Evolutionary conservation across 208 protist species (phyloP), one percentile per base, ranked within the genome.

Genomic region (Trichomonas tenax): DNA sequence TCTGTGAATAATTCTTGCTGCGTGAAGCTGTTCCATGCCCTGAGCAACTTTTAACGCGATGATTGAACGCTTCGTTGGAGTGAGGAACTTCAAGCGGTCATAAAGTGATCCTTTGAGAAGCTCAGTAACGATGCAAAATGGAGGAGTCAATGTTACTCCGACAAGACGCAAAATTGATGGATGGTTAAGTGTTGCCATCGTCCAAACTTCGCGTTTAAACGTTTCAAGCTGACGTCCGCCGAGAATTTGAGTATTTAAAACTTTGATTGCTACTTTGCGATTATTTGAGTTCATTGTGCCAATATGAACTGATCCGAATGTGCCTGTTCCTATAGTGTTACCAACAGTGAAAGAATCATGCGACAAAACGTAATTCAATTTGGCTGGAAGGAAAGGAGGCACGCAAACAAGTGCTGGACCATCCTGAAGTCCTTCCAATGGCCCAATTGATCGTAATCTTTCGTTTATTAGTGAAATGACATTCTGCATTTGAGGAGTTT

Each of bases 11-110:
- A 98, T 96, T 36, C 97, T 63, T 40, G 96, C 88, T 0, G 90
- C 89, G n/a, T 98, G 97, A 6, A 98, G 44, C 90, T 97, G 97
- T 6, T 96, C 96, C 97, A 98, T 97, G 14, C 82, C 97, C 41
- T 95, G 41, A 14, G 97, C 86, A 34, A 97, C 86, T 84, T 96
- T 97, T 38, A 96, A 45, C 4, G 97, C 97, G 21, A 97, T 96
- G 46, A 93, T 41, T 36, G 86, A 93, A 8, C 86, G 23, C 31
- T 51, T 48, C 8, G 86, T 93, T 38, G 86, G 86, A 0, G 86
- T 26, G 9, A 93, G 44, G 44, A 40, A 48, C 14, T 38, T 48
- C 0, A 93, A 17, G 6, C 86, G 86, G 4, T 48, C 40, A 17
- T 48, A 58, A 9, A 93, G 31, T 93, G 86, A 93, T 0, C 86